These are phyloP conservation scores for Primulina tabacum DNA, from an alignment of 257 asterid species.

Conservation along the genomic window DNA sequence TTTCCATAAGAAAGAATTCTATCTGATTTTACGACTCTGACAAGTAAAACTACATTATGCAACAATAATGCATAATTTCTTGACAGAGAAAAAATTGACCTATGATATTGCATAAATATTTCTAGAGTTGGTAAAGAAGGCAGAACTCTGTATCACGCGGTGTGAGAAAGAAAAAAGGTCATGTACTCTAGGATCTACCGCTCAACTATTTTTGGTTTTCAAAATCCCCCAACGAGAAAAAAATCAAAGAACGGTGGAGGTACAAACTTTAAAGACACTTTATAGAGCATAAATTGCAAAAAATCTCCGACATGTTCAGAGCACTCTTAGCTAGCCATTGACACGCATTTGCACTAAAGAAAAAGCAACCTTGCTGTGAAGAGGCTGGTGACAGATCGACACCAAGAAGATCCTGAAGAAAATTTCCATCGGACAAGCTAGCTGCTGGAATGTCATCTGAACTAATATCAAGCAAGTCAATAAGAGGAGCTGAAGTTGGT, in stretches of 20 bases:
- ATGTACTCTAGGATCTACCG: slow-evolving; percentile 4
- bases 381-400: slow-evolving; percentile 54
- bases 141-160: not conserved
- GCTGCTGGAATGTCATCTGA: slow-evolving; percentile 67
- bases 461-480: slow-evolving; percentile 83
- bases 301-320: slow-evolving; percentile 13
- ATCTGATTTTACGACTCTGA: not conserved
- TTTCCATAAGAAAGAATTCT: not conserved
- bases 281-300: slow-evolving; percentile 9
- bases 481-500: slow-evolving; percentile 65
- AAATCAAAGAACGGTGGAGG: slow-evolving; percentile 9
- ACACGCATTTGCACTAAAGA: slow-evolving; percentile 7
- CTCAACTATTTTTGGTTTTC: not conserved
- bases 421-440: slow-evolving; percentile 77
- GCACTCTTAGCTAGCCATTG: slow-evolving; percentile 11
- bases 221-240: slow-evolving; percentile 11
- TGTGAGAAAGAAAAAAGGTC: not conserved
- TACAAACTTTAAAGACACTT: slow-evolving; percentile 4
- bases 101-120: slow-evolving; percentile 16
- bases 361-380: slow-evolving; percentile 55
- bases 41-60: slow-evolving; percentile 12
- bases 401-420: slow-evolving; percentile 93
- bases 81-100: slow-evolving; percentile 13
- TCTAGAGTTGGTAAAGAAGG: not conserved
- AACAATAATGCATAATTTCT: slow-evolving; percentile 18